Evolutionary conservation across 441 rosid species (phyloP), one percentile per base, ranked within the genome.

Genomic region (Populus trichocarpa): DNA sequence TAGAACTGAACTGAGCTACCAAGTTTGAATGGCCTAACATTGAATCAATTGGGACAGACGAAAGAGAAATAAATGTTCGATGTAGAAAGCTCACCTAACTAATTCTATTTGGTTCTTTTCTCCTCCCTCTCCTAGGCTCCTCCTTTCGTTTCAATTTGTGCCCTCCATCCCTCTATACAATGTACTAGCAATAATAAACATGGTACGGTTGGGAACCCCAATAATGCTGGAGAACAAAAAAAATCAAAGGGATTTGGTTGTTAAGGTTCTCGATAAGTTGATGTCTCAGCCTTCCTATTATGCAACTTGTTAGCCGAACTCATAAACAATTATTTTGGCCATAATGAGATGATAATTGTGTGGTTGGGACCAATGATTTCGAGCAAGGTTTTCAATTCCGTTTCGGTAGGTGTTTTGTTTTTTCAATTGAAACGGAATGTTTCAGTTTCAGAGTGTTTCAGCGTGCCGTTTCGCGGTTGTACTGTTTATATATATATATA

Each of bases 131-230:
- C 50, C 50, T 12, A 40, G 50, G 14, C 50, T 11, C 50, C 50
- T 42, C 14, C 50, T 14, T 14, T 20, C 25, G 5, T 65, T 69
- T 9, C 70, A 66, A 42, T 32, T n/a, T 71, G 7, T 42, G 36
- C 36, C 36, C 8, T 33, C 53, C n/a, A 11, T 57, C 66, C 65
- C 50, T 59, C 50, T 72, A 22, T 84, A 72, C 81, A 75, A 69
- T 75, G 80, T 79, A 71, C 83, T 74, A n/a, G 23, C 72, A 67
- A 76, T 42, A 35, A 71, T 23, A 67, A 30, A 46, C 73, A 76
- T 32, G n/a, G 85, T 77, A 79, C 76, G 76, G 76, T 35, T 73
- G 69, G 68, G 23, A 61, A 18, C 66, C 57, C 57, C 30, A 73
- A 35, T 73, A n/a, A 11, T 73, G 57, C 4, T 20, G 28, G 68